phyloP scores from a whole-genome alignment of 169 alveolate species.

The Plasmodium chabaudi region DNA sequence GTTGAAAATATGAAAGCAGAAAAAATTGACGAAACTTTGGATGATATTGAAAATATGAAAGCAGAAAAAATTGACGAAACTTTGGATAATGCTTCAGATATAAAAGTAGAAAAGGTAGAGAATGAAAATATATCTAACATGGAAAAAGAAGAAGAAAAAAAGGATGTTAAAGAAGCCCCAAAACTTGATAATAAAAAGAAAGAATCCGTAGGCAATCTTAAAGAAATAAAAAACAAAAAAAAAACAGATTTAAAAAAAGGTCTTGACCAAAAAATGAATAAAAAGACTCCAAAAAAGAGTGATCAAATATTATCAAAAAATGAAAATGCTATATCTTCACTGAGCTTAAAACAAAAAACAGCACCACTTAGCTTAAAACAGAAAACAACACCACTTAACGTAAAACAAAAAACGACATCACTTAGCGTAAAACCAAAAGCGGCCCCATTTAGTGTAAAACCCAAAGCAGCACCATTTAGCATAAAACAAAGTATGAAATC shows the following conservation, averaged over 20 bases:
- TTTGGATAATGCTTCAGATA: background rate
- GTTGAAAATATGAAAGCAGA: background rate
- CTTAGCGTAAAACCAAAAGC: constrained; percentile 3
- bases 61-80: background rate
- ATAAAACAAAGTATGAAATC: constrained; percentile 13
- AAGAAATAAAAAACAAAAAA: constrained; percentile 33
- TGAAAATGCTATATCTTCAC: background rate
- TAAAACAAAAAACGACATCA: constrained; percentile 2
- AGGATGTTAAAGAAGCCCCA: background rate
- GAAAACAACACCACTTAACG: background rate
- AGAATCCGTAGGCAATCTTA: background rate
- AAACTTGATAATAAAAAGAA: constrained; percentile 10
- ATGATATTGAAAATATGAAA: background rate
- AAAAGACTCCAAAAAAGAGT: constrained; percentile 21
- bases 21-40: no score
- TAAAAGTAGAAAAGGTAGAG: background rate
- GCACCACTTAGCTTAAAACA: background rate
- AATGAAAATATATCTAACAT: background rate
- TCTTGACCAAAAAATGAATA: constrained; percentile 22
- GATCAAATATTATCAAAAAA: constrained; percentile 14
- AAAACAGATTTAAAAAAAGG: constrained; percentile 38
- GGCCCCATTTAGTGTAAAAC: background rate
- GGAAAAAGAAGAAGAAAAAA: background rate
- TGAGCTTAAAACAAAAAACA: constrained; percentile 1
- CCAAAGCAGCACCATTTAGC: background rate